Evolutionary conservation across 2,329 filamentous ascomycete genomes (phyloP), one percentile per base, ranked within the genome.

Genomic region (Penicillium sp.): DNA sequence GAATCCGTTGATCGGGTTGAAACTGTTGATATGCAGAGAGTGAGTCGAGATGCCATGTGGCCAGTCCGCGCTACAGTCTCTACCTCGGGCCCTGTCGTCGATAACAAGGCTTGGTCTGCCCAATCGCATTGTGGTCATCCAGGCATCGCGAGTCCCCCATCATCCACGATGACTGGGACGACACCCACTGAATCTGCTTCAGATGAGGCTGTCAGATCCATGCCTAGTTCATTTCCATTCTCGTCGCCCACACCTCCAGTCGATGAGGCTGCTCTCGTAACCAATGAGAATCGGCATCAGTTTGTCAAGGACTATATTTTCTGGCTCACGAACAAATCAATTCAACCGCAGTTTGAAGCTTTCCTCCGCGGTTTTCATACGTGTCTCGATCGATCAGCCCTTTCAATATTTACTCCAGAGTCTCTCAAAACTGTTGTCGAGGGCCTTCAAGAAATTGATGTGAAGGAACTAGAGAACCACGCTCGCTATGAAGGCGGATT

Each of bases 291-390:
- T 70, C 86, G 92, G 40, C 81, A 87, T 48, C 82, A 85, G 26
- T 99, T 91, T 64, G 87, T 96, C 3, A 83, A 81, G 51, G 90
- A 96, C 72, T 97, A 97, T 71, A 88, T 95, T 61, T 82, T 82
- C 54, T 95, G 92, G 80, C 81, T 97, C 23, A 91, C 90, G 0
- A 84, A 91, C 67, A 81, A 89, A 33, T 94, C 91, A 0, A 81
- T 97, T 37, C 77, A 80, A 0, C 85, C 88, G 0, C 92, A 97
- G 69, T 92, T 87, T 63, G 80, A 85, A 48, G 91, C 93, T 1
- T 96, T 99, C 69, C 81, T 87, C 23, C 83, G 83, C 19, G 94
- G 94, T 2, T 97, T 97, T 75, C 83, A 84, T 53, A 81, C 85
- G 1, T 92, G 91, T 63, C 78, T 96, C 23, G 82, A 89, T 55